Percentiles rank a stretch among this genome's conserved stretches.
These are phyloP conservation scores for Cyclotella choctawhatcheeana DNA, from an alignment of 108 stramenopile species.

Conservation along the genomic window DNA sequence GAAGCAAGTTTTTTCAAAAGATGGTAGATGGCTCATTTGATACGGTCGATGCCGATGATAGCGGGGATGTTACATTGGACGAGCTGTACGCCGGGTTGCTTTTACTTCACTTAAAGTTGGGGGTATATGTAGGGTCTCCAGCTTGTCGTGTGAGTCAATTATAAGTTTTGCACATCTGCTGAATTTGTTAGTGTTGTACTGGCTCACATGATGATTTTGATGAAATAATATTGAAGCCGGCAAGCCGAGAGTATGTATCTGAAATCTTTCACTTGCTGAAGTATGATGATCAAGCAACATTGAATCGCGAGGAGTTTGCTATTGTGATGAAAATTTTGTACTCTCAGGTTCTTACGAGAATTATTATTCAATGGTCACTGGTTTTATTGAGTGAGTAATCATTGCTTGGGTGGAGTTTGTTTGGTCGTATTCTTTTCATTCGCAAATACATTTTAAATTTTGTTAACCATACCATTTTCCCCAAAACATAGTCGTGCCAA, in stretches of 20 bases:
- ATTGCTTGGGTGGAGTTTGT: no score
- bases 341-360: conserved; percentile 74
- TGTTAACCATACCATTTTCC: no score
- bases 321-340: conserved; percentile 74
- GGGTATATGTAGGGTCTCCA: conserved; percentile 77
- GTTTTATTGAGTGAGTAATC: conserved; percentile 60
- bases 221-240: no score
- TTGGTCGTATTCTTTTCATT: no score
- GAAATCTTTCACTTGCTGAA: conserved; percentile 74
- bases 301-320: conserved; percentile 71
- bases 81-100: conserved; percentile 80
- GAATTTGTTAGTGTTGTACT: neutral
- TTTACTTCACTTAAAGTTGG: conserved; percentile 81
- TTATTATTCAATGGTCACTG: conserved; percentile 72
- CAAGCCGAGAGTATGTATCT: conserved; percentile 53
- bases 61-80: conserved; percentile 71
- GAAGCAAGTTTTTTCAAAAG: conserved; percentile 57
- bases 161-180: neutral
- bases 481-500: conserved; percentile 68
- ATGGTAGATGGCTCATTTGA: conserved; percentile 65
- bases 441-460: no score
- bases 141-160: conserved; percentile 67
- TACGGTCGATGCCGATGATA: conserved; percentile 66
- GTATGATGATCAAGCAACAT: conserved; percentile 49
- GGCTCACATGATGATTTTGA: no score